These are phyloP conservation scores for Exsudoporus frostii DNA, from an alignment of 768 basidiomycete genomes.

Conservation along the genomic window DNA sequence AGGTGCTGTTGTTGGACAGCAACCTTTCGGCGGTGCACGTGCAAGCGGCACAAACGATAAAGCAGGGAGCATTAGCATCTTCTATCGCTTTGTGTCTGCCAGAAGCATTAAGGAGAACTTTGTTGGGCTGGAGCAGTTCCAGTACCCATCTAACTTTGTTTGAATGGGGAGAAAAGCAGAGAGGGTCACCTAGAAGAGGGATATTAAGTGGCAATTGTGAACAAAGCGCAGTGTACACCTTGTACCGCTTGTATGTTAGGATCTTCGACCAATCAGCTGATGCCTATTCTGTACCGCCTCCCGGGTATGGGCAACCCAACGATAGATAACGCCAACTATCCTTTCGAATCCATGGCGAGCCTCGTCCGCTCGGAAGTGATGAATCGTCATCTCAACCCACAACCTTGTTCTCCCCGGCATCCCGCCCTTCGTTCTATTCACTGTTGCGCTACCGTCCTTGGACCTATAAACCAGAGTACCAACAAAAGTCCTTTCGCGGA, in stretches of 20 bases:
- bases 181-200: not conserved
- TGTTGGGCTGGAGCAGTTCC: slow-evolving; percentile 72
- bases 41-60: slow-evolving; percentile 98
- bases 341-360: not conserved
- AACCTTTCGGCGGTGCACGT: slow-evolving; percentile 95
- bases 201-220: not conserved
- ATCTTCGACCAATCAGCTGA: not conserved
- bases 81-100: slow-evolving; percentile 80
- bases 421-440: not conserved
- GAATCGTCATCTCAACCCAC: not conserved
- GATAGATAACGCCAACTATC: not conserved
- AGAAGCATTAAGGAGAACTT: slow-evolving; percentile 98
- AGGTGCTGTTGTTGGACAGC: slow-evolving; percentile 95
- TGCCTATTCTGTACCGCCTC: not conserved
- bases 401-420: not conserved
- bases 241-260: not conserved
- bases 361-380: not conserved
- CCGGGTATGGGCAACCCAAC: not conserved
- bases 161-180: slow-evolving; percentile 31
- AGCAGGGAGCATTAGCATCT: slow-evolving; percentile 79
- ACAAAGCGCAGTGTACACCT: not conserved
- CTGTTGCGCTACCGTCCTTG: slow-evolving; percentile 1
- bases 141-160: slow-evolving; percentile 84
- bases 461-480: slow-evolving; percentile 29
- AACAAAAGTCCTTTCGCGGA: slow-evolving; percentile 67